Evolutionary conservation across 371 early-diverging fungal species (phyloP).

Genomic region (Mucor plumbeus): DNA sequence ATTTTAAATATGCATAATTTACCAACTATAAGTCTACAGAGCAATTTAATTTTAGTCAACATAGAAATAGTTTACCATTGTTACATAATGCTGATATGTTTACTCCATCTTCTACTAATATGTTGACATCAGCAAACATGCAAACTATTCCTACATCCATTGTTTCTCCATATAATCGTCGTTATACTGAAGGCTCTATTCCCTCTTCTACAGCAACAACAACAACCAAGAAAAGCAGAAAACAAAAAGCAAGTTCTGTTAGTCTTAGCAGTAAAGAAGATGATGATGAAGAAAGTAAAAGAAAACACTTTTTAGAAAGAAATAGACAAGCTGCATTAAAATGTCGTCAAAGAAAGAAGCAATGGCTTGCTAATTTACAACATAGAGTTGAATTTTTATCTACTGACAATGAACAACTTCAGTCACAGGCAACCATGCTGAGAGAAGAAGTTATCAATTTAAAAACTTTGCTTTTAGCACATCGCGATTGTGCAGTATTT

Average conservation of each 20-base stretch:
- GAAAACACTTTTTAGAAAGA: conserved; percentile 77
- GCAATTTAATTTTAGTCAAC: conserved; percentile 9
- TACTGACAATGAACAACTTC: conserved; percentile 74
- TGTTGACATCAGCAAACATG: not conserved
- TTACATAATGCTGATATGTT: conserved; percentile 1
- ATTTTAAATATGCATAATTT: not conserved
- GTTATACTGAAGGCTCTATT: conserved; percentile 23
- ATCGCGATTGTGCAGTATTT: conserved; percentile 79
- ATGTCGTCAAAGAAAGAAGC: conserved; percentile 90
- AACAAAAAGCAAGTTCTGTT: conserved; percentile 1
- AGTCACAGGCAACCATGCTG: conserved; percentile 65
- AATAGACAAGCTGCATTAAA: conserved; percentile 87
- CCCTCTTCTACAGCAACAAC: not conserved
- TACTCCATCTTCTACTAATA: not conserved
- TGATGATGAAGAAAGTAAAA: conserved; percentile 47
- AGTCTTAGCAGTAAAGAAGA: conserved; percentile 5
- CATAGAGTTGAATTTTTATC: conserved; percentile 73
- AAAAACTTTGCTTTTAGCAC: conserved; percentile 76
- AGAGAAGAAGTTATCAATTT: conserved; percentile 77
- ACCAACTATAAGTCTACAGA: not conserved
- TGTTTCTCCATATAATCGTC: conserved; percentile 6
- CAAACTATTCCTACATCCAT: not conserved
- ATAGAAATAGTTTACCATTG: conserved; percentile 14
- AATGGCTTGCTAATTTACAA: conserved; percentile 81
- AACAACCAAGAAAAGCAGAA: not conserved